phyloP scores from a whole-genome alignment of 1,139 yeast genomes.

The Geotrichum aggregatum region DNA sequence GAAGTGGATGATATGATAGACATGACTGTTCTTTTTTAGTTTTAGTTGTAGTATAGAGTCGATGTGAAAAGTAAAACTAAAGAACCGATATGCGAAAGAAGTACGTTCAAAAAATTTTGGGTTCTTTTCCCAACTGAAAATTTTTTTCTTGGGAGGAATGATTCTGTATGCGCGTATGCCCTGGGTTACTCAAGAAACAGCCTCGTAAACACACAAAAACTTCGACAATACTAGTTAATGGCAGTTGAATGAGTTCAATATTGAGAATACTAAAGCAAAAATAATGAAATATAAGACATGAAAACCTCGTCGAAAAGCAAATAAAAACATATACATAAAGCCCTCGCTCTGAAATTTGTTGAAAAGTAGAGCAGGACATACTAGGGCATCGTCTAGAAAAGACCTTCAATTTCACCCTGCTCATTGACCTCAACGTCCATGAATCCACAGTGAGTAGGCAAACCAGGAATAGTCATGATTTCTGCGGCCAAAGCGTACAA shows the following conservation, averaged over 20 bases:
- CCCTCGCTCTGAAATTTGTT: conserved; percentile 9
- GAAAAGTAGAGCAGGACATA: conserved; percentile 8
- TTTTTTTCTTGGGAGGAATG: conserved; percentile 7
- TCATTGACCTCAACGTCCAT: conserved; percentile 94
- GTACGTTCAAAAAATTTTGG: not conserved
- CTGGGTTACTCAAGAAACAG: not conserved
- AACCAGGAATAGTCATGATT: conserved; percentile 95
- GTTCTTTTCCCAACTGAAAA: not conserved
- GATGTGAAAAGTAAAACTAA: not conserved
- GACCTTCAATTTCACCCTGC: conserved; percentile 91
- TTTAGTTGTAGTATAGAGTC: not conserved
- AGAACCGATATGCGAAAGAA: not conserved
- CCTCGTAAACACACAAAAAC: not conserved
- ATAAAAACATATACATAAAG: not conserved
- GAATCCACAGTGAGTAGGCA: conserved; percentile 94
- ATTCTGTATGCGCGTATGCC: no score
- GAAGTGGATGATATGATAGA: conserved; percentile 83
- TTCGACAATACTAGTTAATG: not conserved
- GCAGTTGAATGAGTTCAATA: conserved; percentile 19
- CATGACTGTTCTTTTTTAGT: conserved; percentile 17
- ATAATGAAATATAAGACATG: conserved; percentile 4
- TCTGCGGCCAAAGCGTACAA: conserved; percentile 95
- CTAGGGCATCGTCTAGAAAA: conserved; percentile 50
- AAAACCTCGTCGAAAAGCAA: conserved; percentile 6
- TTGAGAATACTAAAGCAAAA: not conserved